These are phyloP conservation scores for Phytophthora podocarpi DNA, from an alignment of 352 stramenopile species.

Conservation along the genomic window DNA sequence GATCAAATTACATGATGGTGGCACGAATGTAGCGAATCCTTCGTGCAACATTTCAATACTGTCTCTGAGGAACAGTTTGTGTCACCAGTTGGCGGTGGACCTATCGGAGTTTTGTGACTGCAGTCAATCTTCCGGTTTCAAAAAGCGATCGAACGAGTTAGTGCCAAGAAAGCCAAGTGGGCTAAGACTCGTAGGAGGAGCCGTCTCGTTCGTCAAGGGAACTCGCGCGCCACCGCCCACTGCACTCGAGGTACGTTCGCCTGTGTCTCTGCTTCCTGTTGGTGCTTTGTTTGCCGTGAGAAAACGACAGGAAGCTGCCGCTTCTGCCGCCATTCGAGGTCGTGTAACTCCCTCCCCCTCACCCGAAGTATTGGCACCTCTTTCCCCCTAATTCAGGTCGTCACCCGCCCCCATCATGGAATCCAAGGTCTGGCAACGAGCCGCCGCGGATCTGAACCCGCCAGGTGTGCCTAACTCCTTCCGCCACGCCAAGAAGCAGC, in stretches of 20 bases:
- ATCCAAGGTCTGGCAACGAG: constrained; percentile 75
- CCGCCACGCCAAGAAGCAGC: constrained; percentile 56
- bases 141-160: constrained; percentile 3
- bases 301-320: constrained; percentile 4
- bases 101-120: constrained; percentile 14
- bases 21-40: neutral
- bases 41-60: constrained; percentile 1
- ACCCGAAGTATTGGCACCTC: neutral
- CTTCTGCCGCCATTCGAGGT: neutral
- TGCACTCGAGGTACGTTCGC: neutral
- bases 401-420: constrained; percentile 21
- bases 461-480: constrained; percentile 81
- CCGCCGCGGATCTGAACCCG: constrained; percentile 69
- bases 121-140: constrained; percentile 30
- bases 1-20: neutral
- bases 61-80: constrained; percentile 4
- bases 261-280: constrained; percentile 2
- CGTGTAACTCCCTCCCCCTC: constrained; percentile 31
- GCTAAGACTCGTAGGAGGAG: constrained; percentile 16
- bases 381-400: neutral
- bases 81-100: constrained; percentile 16
- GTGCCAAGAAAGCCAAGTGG: constrained; percentile 6
- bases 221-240: neutral
- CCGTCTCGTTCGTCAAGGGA: constrained; percentile 6
- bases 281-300: constrained; percentile 1